Percentiles rank a stretch among this genome's conserved stretches.
These are phyloP conservation scores for Chloromonas sp. DNA, from an alignment of 163 green algal species.

Conservation along the genomic window DNA sequence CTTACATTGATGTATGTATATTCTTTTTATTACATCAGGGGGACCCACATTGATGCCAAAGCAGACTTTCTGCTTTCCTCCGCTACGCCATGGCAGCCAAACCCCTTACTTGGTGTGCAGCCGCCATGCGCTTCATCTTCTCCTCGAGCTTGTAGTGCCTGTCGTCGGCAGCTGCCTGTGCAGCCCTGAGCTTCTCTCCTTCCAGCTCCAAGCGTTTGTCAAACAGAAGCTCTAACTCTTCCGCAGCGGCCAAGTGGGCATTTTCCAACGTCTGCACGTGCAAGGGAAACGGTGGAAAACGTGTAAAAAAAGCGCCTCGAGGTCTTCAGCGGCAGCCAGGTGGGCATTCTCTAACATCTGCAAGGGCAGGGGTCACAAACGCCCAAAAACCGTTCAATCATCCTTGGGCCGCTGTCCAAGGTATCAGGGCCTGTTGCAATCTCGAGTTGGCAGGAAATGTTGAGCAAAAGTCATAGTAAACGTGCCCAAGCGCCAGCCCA, in stretches of 20 bases:
- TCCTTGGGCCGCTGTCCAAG: too few species aligned
- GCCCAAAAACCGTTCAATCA: too few species aligned
- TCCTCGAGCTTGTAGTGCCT: slow-evolving; percentile 38
- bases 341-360: slow-evolving; percentile 10
- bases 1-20: too few species aligned
- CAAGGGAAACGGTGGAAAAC: background rate
- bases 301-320: background rate
- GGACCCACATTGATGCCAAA: too few species aligned
- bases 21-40: too few species aligned
- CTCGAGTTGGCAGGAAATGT: too few species aligned
- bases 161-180: slow-evolving; percentile 39
- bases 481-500: too few species aligned
- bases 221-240: slow-evolving; percentile 53
- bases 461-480: too few species aligned
- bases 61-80: too few species aligned
- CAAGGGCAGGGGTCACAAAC: too few species aligned
- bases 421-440: too few species aligned
- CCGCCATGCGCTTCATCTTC: slow-evolving; percentile 20
- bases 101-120: background rate
- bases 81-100: too few species aligned
- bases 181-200: slow-evolving; percentile 10
- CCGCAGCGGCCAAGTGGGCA: slow-evolving; percentile 39
- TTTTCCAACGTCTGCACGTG: slow-evolving; percentile 28
- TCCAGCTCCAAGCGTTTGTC: slow-evolving; percentile 43
- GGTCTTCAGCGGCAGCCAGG: background rate